Conservation (phyloP, 1,284 basidiomycete genomes). For the Cryptococcus sp. region DNA sequence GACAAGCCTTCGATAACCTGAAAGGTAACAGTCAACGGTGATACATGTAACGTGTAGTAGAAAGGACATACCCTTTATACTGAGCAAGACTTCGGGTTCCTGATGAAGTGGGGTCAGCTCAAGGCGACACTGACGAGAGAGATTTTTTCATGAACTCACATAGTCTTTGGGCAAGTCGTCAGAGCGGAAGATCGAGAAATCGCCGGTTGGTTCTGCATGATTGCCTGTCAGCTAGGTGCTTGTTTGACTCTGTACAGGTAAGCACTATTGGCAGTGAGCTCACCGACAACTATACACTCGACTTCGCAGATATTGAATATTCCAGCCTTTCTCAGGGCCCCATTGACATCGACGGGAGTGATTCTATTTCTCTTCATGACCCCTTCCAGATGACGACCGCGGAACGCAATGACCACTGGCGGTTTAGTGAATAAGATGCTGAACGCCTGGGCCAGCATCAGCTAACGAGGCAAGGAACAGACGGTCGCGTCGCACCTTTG, state of each 20-base stretch:
- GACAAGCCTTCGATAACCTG: slow-evolving; percentile 8
- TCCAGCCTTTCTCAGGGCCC: slow-evolving; percentile 14
- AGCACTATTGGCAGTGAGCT: background rate
- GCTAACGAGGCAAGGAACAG: no score
- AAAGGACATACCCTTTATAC: no score
- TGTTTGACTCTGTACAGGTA: background rate
- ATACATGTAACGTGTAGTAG: no score
- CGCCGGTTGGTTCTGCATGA: slow-evolving; percentile 20
- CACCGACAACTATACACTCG: slow-evolving; percentile 21
- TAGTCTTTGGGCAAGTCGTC: slow-evolving; percentile 10
- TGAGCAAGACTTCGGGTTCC: no score
- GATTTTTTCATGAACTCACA: no score
- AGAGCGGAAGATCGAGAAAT: slow-evolving; percentile 22
- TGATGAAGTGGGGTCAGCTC: no score
- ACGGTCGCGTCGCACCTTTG: no score
- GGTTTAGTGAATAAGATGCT: slow-evolving; percentile 6
- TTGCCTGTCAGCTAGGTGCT: background rate
- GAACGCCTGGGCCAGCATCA: slow-evolving; percentile 4
- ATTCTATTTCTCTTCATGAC: slow-evolving; percentile 26
- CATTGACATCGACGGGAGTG: slow-evolving; percentile 15
- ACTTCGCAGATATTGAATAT: slow-evolving; percentile 24
- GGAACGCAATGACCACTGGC: slow-evolving; percentile 26
- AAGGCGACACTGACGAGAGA: no score
- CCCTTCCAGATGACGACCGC: slow-evolving; percentile 16
- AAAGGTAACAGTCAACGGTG: no score